Evolutionary conservation across 768 basidiomycete species (phyloP), one percentile per base, ranked within the genome.

Genomic region (Arthromyces matolae): DNA sequence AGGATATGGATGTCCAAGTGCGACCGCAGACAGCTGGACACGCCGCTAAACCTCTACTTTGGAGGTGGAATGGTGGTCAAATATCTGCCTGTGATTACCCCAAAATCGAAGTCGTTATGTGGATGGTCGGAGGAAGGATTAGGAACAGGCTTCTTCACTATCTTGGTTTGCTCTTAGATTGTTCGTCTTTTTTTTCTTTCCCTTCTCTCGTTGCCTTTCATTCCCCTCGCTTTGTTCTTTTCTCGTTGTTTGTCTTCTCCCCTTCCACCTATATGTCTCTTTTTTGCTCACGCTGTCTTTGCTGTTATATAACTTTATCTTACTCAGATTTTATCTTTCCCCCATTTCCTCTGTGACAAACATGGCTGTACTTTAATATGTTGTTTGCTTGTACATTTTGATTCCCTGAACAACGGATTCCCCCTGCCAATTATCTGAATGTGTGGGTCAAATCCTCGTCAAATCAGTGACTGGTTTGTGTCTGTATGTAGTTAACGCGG

Each of bases 111-210:
- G 20, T 42, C 14, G 47, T 41, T 19, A 29, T 20, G 38, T 22
- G 37, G 38, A 41, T 31, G 45, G 31, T 47, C 33, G 46, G 38
- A 42, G 41, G 40, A 43, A 31, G 32, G 40, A 49, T 42, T 22
- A 36, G 48, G 48, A 49, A 42, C 41, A 19, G 48, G 40, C 24
- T 3, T 20, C 19, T 19, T 37, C 14, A 8, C 24, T 16, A 28
- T 41, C 25, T 24, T 34, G 16, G 43, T 18, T 18, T 6, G 20
- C 8, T 13, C 43, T 24, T 20, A 19, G 31, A n/a, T n/a, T n/a
- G 14, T 29, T 48, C 31, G 40, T 32, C 14, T 37, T 42, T 43
- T 25, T 22, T 35, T 31, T 33, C 12, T 32, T 20, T 18, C 22
- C 19, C 29, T 34, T 46, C 29, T 42, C 35, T 42, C 22, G 25